Evolutionary conservation across 108 stramenopile genomes (phyloP), one percentile per base, ranked within the genome.

Genomic region (Pseudonitzschia pungens): DNA sequence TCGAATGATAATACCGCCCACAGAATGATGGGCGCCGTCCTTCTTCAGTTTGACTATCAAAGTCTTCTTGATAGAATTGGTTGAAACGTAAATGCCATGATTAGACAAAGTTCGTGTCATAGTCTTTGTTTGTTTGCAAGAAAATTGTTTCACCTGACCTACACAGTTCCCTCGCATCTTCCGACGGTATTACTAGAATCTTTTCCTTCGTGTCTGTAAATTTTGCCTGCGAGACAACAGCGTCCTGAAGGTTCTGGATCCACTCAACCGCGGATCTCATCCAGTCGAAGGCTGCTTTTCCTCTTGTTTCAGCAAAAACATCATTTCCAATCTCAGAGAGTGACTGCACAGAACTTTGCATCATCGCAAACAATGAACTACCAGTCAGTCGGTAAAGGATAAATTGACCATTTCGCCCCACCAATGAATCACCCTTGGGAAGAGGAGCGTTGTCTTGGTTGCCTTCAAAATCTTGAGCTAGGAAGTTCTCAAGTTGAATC

Each of bases 231-330:
- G 42, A 32, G 33, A 73, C 68, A 18, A 90, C 81, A 4, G 69
- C 78, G 58, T 73, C 59, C 33, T 65, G 59, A 18, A 90, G 48
- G 8, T 68, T 56, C 20, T 87, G 83, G 21, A 93, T 87, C 92
- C 92, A 93, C 31, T 65, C 40, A 27, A 86, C 83, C 1, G 88
- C 77, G n/a, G 71, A 65, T 26, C 71, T 36, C 31, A 93, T 85
- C 92, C 92, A 93, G n/a, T 83, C 78, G 59, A 89, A 87, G 0
- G 88, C 77, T 43, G 81, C 79, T 63, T 88, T 93, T 44, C 89
- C 90, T 21, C 79, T 71, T 3, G 92, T 93, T 31, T 77, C 74
- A 9, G 89, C 84, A 29, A 74, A 68, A 53, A 93, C 79, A 32
- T 84, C 51, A 48, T 73, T 69, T 51, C 87, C 79, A 3, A 83